Base-by-base conservation (phyloP, 768 basidiomycete genomes). In the Myochromella boudieri region DNA sequence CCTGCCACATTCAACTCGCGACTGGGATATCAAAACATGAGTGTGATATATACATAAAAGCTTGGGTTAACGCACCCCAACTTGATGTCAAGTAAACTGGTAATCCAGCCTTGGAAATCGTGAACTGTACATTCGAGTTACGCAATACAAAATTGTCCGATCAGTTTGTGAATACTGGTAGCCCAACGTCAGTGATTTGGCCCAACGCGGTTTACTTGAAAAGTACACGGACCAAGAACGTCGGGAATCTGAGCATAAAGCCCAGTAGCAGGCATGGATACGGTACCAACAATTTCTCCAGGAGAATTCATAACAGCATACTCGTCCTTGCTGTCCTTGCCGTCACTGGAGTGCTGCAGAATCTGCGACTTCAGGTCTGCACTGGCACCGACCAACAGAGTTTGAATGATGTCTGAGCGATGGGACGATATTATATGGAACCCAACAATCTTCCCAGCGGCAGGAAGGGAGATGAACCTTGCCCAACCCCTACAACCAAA, bases 401-500 rank as follows among this genome's bases (percentile, higher is more conserved):
- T 68, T 52, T 77, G 71, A 55, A 95, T 70, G 46, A 97, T 74
- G 47, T 95, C 93, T 44, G 79, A 81, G 17, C 95, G 81, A 25
- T 87, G 74, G 63, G 89, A 82, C 52, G 81, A 82, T 0, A 91
- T 86, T 0, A 91, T 89, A 61, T 98, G 97, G 70, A 88, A 78
- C 0, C 82, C 90, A 24, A 91, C 70, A 37, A 97, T 56, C 40
- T 72, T 65, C 40, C 67, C 61, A 5, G 66, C 60, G 6, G 64
- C 57, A 1, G 63, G 57, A 8, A 75, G 62, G n/a, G n/a, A n/a
- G n/a, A n/a, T n/a, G n/a, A n/a, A n/a, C n/a, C n/a, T n/a, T n/a
- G n/a, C n/a, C n/a, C n/a, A n/a, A n/a, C n/a, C n/a, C n/a, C n/a
- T n/a, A n/a, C n/a, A n/a, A n/a, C n/a, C n/a, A n/a, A n/a, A n/a